phyloP scores from a whole-genome alignment of 495 filamentous ascomycete species.

The Apiosordaria backusii region DNA sequence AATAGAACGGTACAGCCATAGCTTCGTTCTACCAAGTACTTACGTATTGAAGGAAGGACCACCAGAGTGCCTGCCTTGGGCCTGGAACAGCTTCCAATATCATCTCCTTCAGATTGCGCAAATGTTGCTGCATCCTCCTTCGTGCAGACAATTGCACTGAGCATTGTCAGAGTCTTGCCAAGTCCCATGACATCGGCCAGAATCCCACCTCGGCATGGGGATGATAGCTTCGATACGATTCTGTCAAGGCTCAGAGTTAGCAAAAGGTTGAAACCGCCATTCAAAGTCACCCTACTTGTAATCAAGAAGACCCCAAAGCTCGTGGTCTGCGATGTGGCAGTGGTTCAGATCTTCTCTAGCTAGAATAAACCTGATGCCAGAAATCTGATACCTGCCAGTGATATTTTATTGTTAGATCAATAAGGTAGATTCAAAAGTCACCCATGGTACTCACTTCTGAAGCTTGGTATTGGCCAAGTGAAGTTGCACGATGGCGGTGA shows the following conservation, averaged over 20 bases:
- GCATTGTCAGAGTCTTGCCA: slow-evolving; percentile 10
- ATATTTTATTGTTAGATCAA: too few relatives aligned
- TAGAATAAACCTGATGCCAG: neutral
- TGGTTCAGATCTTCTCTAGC: neutral
- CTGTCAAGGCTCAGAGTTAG: neutral
- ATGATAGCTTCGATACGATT: neutral
- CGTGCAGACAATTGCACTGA: slow-evolving; percentile 3
- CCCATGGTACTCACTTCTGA: neutral
- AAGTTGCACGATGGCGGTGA: neutral
- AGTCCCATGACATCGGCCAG: slow-evolving; percentile 10
- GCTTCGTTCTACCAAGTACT: neutral
- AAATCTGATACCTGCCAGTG: neutral
- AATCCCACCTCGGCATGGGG: neutral
- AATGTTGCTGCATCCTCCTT: neutral
- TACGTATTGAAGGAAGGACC: slow-evolving; percentile 5
- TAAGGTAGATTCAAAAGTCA: neutral
- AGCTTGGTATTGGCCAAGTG: neutral
- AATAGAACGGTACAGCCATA: neutral
- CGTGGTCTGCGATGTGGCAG: neutral
- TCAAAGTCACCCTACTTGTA: neutral
- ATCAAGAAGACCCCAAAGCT: neutral
- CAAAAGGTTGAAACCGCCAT: neutral
- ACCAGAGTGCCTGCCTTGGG: neutral
- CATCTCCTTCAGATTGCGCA: neutral
- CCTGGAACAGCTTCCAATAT: neutral